A percentile compares a stretch with the other conserved stretches of the same genome.
Conservation (phyloP, 2,329 filamentous ascomycete genomes). For the Stagonosporopsis cucurbitacearum region DNA sequence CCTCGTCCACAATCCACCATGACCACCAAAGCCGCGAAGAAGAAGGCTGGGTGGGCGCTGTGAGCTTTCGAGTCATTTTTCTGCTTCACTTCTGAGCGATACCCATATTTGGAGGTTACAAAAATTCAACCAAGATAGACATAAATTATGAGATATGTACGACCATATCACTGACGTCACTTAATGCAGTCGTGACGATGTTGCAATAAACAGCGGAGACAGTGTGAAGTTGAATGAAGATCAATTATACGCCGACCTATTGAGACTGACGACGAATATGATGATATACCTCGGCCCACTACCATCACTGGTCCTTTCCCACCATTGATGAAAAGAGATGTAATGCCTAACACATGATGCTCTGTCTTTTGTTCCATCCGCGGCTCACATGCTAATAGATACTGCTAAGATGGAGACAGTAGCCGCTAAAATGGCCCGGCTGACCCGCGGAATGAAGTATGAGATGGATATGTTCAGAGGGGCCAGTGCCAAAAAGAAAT, state of each 20-base stretch:
- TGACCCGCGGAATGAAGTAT: constrained; percentile 20
- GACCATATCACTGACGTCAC: not conserved
- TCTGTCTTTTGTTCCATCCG: constrained; percentile 29
- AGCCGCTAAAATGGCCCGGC: constrained; percentile 23
- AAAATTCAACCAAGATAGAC: constrained; percentile 8
- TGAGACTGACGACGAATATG: constrained; percentile 34
- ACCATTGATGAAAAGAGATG: constrained; percentile 37
- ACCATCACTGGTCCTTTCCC: constrained; percentile 32
- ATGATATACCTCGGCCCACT: constrained; percentile 25
- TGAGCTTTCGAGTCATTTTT: constrained; percentile 9
- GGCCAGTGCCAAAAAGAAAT: constrained; percentile 20
- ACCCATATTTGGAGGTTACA: constrained; percentile 18
- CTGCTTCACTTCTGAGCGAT: constrained; percentile 21
- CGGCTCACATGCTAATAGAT: constrained; percentile 39
- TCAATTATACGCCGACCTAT: constrained; percentile 37
- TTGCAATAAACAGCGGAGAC: not conserved
- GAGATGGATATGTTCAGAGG: constrained; percentile 32
- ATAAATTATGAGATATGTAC: not conserved
- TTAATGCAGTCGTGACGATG: not conserved
- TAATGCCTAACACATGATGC: constrained; percentile 33
- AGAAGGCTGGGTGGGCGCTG: constrained; percentile 46
- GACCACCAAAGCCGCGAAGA: constrained; percentile 46
- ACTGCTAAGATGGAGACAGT: constrained; percentile 33
- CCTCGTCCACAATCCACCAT: constrained; percentile 32
- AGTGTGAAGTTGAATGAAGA: constrained; percentile 20